phyloP scores from a whole-genome alignment of 2,329 filamentous ascomycete species.

The Drechslera avenae region DNA sequence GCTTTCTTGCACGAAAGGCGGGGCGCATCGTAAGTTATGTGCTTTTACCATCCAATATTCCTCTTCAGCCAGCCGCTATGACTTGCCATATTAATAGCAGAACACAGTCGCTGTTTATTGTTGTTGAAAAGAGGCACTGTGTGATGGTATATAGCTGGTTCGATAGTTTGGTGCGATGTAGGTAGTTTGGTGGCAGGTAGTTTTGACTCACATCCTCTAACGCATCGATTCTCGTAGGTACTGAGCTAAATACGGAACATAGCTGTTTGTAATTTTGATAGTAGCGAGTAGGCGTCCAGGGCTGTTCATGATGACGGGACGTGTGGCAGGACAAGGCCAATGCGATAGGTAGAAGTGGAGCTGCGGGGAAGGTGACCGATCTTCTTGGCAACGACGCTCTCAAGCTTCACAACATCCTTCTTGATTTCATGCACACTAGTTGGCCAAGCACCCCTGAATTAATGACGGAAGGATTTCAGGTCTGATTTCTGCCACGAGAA shows the following conservation, averaged over 20 bases:
- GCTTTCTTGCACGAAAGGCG: too few relatives aligned
- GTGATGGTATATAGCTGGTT: too few relatives aligned
- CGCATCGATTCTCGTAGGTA: too few relatives aligned
- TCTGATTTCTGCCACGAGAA: constrained; percentile 1
- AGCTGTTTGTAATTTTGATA: background rate
- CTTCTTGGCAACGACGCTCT: constrained; percentile 9
- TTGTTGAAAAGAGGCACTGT: too few relatives aligned
- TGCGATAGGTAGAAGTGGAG: constrained; percentile 5
- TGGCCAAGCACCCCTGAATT: constrained; percentile 4
- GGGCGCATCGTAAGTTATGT: too few relatives aligned
- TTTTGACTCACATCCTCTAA: background rate
- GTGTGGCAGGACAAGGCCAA: constrained; percentile 2
- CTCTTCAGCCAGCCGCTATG: too few relatives aligned
- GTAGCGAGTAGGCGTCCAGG: background rate
- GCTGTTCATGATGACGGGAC: constrained; percentile 8
- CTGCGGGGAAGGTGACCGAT: constrained; percentile 23
- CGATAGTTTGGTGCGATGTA: too few relatives aligned
- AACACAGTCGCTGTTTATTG: too few relatives aligned
- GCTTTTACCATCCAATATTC: too few relatives aligned
- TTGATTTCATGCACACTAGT: constrained; percentile 4
- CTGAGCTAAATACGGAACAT: too few relatives aligned
- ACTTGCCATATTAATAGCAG: too few relatives aligned
- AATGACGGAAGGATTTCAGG: background rate
- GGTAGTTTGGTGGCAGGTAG: too few relatives aligned
- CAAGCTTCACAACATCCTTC: constrained; percentile 8